Base-by-base conservation (phyloP, 2,329 filamentous ascomycete genomes). In the Anthostomella pinea region DNA sequence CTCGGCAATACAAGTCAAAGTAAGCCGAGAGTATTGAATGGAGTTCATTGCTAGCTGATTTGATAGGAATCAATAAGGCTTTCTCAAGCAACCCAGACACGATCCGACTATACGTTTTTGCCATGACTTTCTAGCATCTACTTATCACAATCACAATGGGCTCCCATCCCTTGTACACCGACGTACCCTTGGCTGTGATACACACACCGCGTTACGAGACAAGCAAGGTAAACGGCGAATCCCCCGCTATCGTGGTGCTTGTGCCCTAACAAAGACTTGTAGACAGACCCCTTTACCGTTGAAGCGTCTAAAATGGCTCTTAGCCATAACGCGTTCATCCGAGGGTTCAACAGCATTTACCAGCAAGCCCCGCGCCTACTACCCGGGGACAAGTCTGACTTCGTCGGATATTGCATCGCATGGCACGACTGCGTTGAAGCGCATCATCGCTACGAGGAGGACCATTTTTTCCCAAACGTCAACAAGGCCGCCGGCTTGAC, bases 221-320 rank as follows among this genome's bases (percentile, higher is more conserved):
- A 53, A 58, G 65, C 51, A 58, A 66, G 57, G 57, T 63, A 63
- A 59, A 54, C 58, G 21, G 4, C 10, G 10, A 8, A 23, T 29
- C 5, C 18, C 9, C 14, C 13, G n/a, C 5, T 18, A 23, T 13
- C 13, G 11, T 8, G n/a, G 24, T 14, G 54, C 32, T 41, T 35
- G n/a, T 32, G 13, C 8, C 19, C 25, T 8, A 16, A 13, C 15
- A 6, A 9, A n/a, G 6, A 21, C 6, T 21, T 28, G 13, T 30
- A 49, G 43, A 32, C 41, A 16, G 45, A 53, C 29, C 33, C 46
- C 3, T 51, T 51, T 34, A 50, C 46, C 6, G 24, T 47, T 8
- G 48, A 51, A n/a, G 48, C 48, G 2, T 53, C 48, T 1, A 38
- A 48, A 11, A 53, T 51, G 48, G 39, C 39, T 18, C 22, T 50